Evolutionary conservation across 2,329 filamentous ascomycete genomes (phyloP).

Genomic region (Xylaria digitata): DNA sequence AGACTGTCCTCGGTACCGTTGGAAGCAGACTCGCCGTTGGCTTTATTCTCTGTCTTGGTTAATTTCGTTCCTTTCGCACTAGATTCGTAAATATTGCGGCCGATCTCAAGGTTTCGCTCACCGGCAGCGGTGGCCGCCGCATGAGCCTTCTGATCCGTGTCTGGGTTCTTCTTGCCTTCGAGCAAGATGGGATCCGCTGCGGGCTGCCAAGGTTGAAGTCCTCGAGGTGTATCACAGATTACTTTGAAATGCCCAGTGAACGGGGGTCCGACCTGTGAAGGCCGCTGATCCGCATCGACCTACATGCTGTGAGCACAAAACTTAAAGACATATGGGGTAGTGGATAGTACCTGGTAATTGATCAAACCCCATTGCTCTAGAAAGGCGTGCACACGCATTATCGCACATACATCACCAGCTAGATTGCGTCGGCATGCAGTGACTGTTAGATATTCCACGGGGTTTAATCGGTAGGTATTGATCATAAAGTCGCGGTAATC

Average conservation of each 20-base stretch:
- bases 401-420: slow-evolving; percentile 96
- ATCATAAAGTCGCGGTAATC: slow-evolving; percentile 99
- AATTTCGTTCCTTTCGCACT: slow-evolving; percentile 82
- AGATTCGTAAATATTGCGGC: slow-evolving; percentile 94
- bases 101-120: slow-evolving; percentile 90
- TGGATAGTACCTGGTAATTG: slow-evolving; percentile 85
- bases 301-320: slow-evolving; percentile 56
- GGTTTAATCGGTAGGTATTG: slow-evolving; percentile 97
- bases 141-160: slow-evolving; percentile 80
- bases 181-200: slow-evolving; percentile 77
- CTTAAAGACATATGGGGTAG: not conserved
- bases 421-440: slow-evolving; percentile 95
- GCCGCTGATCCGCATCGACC: slow-evolving; percentile 96
- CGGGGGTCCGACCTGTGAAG: slow-evolving; percentile 93
- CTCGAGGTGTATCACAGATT: slow-evolving; percentile 93
- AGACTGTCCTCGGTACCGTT: slow-evolving; percentile 76
- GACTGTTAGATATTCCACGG: slow-evolving; percentile 94
- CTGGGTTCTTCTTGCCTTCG: slow-evolving; percentile 69
- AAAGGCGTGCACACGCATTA: slow-evolving; percentile 98
- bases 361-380: slow-evolving; percentile 98
- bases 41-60: slow-evolving; percentile 75
- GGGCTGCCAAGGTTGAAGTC: slow-evolving; percentile 94
- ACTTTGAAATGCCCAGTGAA: slow-evolving; percentile 98
- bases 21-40: slow-evolving; percentile 78
- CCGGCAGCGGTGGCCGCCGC: slow-evolving; percentile 75